These are phyloP conservation scores for Talaromyces amestolkiae DNA, from an alignment of 2,329 filamentous ascomycete genomes.

Conservation along the genomic window DNA sequence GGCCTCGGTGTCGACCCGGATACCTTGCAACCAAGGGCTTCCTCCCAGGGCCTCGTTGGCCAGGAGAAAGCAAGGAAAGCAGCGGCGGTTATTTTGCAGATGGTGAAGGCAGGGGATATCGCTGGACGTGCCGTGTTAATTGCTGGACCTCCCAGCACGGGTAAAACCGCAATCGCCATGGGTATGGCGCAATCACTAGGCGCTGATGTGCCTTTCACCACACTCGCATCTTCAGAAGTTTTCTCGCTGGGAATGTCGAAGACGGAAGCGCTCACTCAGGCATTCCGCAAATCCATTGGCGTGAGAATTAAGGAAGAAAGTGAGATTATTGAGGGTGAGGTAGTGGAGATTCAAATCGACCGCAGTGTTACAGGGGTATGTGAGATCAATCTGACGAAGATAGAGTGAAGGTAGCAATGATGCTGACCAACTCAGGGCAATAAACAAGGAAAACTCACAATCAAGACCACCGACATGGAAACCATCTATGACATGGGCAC, in stretches of 20 bases:
- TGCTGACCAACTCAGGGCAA: slow-evolving; percentile 57
- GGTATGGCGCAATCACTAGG: slow-evolving; percentile 97
- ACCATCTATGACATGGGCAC: slow-evolving; percentile 99
- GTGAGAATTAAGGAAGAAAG: slow-evolving; percentile 98
- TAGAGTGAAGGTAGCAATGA: slow-evolving; percentile 16
- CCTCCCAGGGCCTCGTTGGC: slow-evolving; percentile 90
- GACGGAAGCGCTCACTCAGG: slow-evolving; percentile 95
- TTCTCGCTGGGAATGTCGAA: slow-evolving; percentile 99
- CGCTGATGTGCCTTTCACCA: slow-evolving; percentile 92
- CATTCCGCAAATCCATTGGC: slow-evolving; percentile 97
- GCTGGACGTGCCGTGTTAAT: slow-evolving; percentile 92
- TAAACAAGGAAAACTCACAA: slow-evolving; percentile 98
- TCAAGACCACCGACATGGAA: slow-evolving; percentile 99
- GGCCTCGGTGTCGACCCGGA: slow-evolving; percentile 91
- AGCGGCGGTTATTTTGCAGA: slow-evolving; percentile 91
- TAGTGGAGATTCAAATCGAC: slow-evolving; percentile 98
- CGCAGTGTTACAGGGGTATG: slow-evolving; percentile 82
- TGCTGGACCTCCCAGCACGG: slow-evolving; percentile 91
- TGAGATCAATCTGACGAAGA: slow-evolving; percentile 10
- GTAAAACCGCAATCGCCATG: slow-evolving; percentile 98
- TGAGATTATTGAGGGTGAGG: slow-evolving; percentile 98
- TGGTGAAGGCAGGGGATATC: slow-evolving; percentile 99
- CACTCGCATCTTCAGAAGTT: slow-evolving; percentile 92
- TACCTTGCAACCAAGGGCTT: slow-evolving; percentile 78
- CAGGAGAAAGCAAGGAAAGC: slow-evolving; percentile 97